A percentile compares a stretch with the other conserved stretches of the same genome.
Conservation (phyloP, 2,329 filamentous ascomycete genomes). For the Bisporella sp. region DNA sequence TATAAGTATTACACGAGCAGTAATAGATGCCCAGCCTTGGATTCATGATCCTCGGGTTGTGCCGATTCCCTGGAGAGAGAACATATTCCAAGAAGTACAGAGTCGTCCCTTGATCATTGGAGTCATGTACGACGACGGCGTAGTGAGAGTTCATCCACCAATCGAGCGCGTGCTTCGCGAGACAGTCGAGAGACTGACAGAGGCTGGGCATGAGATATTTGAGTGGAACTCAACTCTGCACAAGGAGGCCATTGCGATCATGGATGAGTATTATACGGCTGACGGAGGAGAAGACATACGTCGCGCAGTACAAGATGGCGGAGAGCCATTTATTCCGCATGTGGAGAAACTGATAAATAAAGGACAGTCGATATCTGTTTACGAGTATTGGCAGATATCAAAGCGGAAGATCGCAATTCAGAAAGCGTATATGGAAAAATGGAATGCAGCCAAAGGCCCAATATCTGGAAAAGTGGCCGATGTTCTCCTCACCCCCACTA, state of each 20-base stretch:
- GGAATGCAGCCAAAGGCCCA: neutral
- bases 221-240: conserved; percentile 40
- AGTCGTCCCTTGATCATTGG: neutral
- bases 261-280: conserved; percentile 1
- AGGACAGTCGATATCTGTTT: neutral
- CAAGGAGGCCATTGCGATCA: conserved; percentile 2
- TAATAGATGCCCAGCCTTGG: conserved; percentile 45
- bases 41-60: conserved; percentile 43
- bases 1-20: conserved; percentile 37
- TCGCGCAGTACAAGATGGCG: neutral
- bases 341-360: neutral
- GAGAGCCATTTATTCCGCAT: neutral
- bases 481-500: neutral
- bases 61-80: conserved; percentile 47
- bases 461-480: neutral
- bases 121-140: neutral
- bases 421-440: neutral
- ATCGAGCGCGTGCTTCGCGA: conserved; percentile 46
- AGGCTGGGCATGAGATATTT: conserved; percentile 44
- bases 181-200: conserved; percentile 30
- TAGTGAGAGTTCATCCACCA: conserved; percentile 25
- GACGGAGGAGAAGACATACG: conserved; percentile 3
- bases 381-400: neutral
- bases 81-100: conserved; percentile 7
- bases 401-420: neutral